These are phyloP conservation scores for Apiotrichum siamense DNA, from an alignment of 1,284 basidiomycete species.

Conservation along the genomic window DNA sequence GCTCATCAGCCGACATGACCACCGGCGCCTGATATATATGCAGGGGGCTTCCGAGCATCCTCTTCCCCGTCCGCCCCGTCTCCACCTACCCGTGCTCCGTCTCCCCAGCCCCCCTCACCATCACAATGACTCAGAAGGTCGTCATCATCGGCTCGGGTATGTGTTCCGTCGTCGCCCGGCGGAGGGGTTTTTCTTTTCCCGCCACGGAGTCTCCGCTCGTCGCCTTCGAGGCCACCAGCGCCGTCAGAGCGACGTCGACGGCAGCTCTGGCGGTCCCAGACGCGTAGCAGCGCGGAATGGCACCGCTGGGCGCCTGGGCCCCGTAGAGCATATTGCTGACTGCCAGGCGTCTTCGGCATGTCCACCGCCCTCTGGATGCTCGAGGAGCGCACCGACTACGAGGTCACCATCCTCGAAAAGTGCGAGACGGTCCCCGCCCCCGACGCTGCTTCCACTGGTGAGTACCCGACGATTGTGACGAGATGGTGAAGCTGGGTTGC, in stretches of 20 bases:
- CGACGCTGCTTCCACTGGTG: conserved; percentile 46
- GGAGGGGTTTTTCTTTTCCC: neutral
- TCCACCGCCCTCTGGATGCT: conserved; percentile 47
- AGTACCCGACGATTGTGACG: conserved; percentile 9
- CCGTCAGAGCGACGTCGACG: too few species aligned
- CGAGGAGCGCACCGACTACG: conserved; percentile 34
- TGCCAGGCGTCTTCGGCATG: conserved; percentile 46
- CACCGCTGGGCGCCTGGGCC: too few species aligned
- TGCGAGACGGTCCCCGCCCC: conserved; percentile 40
- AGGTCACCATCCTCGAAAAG: conserved; percentile 46
- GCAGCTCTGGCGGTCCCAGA: neutral
- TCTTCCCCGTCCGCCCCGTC: neutral
- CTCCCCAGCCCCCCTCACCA: neutral
- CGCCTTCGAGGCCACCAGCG: neutral
- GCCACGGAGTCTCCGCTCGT: neutral
- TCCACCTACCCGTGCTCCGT: neutral
- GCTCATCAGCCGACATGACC: too few species aligned
- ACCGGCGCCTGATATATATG: neutral
- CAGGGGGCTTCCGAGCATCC: neutral
- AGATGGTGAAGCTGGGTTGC: too few species aligned
- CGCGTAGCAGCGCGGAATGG: too few species aligned
- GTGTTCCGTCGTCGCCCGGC: neutral
- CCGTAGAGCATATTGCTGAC: neutral
- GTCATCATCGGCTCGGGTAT: conserved; percentile 19
- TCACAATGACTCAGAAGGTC: conserved; percentile 16